Conservation (phyloP, 768 basidiomycete genomes). For the Auriscalpium orientale region DNA sequence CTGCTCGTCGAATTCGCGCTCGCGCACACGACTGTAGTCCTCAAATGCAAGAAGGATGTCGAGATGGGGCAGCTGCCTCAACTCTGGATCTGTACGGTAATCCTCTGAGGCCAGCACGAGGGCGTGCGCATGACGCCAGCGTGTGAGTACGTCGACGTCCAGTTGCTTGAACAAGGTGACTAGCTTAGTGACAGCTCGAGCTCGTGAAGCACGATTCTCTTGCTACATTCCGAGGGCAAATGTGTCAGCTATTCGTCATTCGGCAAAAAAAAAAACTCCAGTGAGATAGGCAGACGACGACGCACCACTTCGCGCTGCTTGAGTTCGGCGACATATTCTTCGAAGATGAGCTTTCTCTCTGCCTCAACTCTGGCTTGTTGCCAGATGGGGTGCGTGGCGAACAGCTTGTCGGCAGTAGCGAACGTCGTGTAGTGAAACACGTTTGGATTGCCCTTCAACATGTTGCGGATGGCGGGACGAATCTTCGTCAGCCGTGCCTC, state of each 20-base stretch:
- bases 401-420: slow-evolving; percentile 78
- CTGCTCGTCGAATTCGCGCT: slow-evolving; percentile 88
- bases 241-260: no score
- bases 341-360: slow-evolving; percentile 82
- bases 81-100: slow-evolving; percentile 69
- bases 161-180: slow-evolving; percentile 80
- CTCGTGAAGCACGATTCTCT: slow-evolving; percentile 69
- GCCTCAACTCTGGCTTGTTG: slow-evolving; percentile 76
- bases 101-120: slow-evolving; percentile 70
- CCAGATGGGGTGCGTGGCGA: slow-evolving; percentile 88
- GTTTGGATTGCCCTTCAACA: slow-evolving; percentile 80
- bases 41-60: slow-evolving; percentile 93
- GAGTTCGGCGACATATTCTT: slow-evolving; percentile 83
- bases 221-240: slow-evolving; percentile 39
- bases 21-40: slow-evolving; percentile 84
- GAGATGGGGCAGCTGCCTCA: slow-evolving; percentile 78
- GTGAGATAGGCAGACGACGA: slow-evolving; percentile 9
- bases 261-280: not conserved
- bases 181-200: slow-evolving; percentile 77
- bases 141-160: slow-evolving; percentile 86
- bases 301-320: slow-evolving; percentile 85
- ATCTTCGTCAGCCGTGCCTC: slow-evolving; percentile 78
- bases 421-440: slow-evolving; percentile 93
- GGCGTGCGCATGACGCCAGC: slow-evolving; percentile 82
- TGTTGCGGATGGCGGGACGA: slow-evolving; percentile 78